A percentile compares a stretch with the other conserved stretches of the same genome.
These are phyloP conservation scores for Podospora australis DNA, from an alignment of 495 filamentous ascomycete genomes.

Conservation along the genomic window DNA sequence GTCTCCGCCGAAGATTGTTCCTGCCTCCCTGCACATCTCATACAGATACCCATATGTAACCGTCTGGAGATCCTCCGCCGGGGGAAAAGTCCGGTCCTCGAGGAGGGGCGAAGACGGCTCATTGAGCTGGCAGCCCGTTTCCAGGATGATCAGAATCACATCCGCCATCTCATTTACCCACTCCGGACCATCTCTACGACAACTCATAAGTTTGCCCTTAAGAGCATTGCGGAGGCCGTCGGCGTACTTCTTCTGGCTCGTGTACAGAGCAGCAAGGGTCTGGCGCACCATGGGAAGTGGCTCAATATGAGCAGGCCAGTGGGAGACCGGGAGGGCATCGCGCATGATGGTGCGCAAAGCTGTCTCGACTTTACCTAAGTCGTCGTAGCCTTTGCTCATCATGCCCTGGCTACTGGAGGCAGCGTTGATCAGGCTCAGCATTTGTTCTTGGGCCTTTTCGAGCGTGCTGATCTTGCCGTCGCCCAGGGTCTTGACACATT, in stretches of 20 bases:
- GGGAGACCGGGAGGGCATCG: not conserved
- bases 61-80: slow-evolving; percentile 5
- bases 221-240: slow-evolving; percentile 15
- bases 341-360: slow-evolving; percentile 8
- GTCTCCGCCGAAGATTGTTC: slow-evolving; percentile 12
- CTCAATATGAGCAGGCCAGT: slow-evolving; percentile 20
- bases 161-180: slow-evolving; percentile 22
- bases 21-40: slow-evolving; percentile 7
- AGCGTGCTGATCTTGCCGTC: not conserved
- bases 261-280: slow-evolving; percentile 12
- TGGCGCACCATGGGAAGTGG: slow-evolving; percentile 17
- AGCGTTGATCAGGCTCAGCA: slow-evolving; percentile 7
- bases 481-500: not conserved
- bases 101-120: not conserved
- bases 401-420: slow-evolving; percentile 11
- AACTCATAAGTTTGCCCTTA: slow-evolving; percentile 12
- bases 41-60: slow-evolving; percentile 17
- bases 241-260: slow-evolving; percentile 8
- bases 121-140: not conserved
- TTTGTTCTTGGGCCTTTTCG: slow-evolving; percentile 4
- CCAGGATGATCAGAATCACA: slow-evolving; percentile 7
- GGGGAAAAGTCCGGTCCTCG: slow-evolving; percentile 8
- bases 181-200: slow-evolving; percentile 6
- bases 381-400: no score
- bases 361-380: slow-evolving; percentile 12